A percentile compares a stretch with the other conserved stretches of the same genome.
Evolutionary conservation across 257 asterid species (phyloP).

Genomic region (Gentiana dahurica): DNA sequence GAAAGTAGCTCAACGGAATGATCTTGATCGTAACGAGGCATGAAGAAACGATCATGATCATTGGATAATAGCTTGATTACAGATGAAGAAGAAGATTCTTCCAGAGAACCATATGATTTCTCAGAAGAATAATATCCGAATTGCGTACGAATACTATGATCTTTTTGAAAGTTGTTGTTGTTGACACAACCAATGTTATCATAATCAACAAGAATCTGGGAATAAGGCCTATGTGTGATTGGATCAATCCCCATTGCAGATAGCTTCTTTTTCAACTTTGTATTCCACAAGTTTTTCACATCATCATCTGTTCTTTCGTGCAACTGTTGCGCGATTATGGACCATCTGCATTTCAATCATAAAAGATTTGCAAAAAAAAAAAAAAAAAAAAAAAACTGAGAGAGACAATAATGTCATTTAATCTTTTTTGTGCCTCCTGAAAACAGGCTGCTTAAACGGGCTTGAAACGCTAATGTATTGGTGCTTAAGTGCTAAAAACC

Average conservation of each 20-base stretch:
- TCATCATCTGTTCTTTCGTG: conserved; percentile 72
- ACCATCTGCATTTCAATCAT: conserved; percentile 42
- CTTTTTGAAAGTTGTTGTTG: conserved; percentile 86
- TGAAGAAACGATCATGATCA: conserved; percentile 7
- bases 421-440: no score
- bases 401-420: no score
- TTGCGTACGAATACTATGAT: no score
- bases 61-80: conserved; percentile 9
- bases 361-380: no score
- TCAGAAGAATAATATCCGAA: conserved; percentile 64
- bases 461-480: no score
- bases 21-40: conserved; percentile 1
- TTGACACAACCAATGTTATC: conserved; percentile 82
- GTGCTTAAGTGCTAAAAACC: no score
- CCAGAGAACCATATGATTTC: conserved; percentile 10
- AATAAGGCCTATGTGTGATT: no score
- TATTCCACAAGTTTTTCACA: conserved; percentile 74
- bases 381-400: no score
- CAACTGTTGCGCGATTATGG: conserved; percentile 74
- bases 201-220: no score
- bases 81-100: background rate
- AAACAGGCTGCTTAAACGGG: no score
- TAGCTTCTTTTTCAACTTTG: no score
- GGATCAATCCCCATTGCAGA: no score
- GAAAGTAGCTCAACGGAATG: conserved; percentile 40